Evolutionary conservation across 805 yeast genomes (phyloP).

Genomic region (Wickerhamomyces pijperi): DNA sequence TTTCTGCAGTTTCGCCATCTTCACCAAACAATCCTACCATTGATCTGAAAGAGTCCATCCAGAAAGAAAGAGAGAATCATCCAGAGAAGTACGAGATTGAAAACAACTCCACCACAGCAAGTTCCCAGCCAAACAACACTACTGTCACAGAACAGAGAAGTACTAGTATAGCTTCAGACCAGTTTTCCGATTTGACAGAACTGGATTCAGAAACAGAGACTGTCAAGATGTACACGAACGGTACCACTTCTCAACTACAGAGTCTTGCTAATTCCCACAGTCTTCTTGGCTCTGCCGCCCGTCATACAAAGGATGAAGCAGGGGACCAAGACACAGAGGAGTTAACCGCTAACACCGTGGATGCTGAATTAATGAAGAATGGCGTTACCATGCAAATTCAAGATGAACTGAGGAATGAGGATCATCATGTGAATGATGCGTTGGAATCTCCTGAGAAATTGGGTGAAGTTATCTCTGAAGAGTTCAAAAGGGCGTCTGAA

Average conservation of each 20-base stretch:
- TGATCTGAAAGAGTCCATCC: neutral
- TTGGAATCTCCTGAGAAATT: neutral
- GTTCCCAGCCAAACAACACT: neutral
- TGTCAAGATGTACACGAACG: conserved; percentile 58
- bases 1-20: neutral
- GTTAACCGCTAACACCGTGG: too few species aligned
- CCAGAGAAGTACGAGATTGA: too few species aligned
- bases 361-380: conserved; percentile 4
- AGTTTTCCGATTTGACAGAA: conserved; percentile 39
- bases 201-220: conserved; percentile 84
- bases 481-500: neutral
- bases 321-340: too few species aligned
- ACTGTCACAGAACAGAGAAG: neutral
- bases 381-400: neutral
- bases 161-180: conserved; percentile 15
- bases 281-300: too few species aligned
- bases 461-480: neutral
- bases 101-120: neutral
- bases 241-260: conserved; percentile 27
- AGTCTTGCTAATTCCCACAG: conserved; percentile 23
- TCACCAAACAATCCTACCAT: neutral
- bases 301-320: too few species aligned
- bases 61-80: neutral
- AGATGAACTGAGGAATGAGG: neutral
- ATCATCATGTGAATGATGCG: too few species aligned